phyloP scores from a whole-genome alignment of 2,329 filamentous ascomycete genomes.

The Aspergillus fructus region DNA sequence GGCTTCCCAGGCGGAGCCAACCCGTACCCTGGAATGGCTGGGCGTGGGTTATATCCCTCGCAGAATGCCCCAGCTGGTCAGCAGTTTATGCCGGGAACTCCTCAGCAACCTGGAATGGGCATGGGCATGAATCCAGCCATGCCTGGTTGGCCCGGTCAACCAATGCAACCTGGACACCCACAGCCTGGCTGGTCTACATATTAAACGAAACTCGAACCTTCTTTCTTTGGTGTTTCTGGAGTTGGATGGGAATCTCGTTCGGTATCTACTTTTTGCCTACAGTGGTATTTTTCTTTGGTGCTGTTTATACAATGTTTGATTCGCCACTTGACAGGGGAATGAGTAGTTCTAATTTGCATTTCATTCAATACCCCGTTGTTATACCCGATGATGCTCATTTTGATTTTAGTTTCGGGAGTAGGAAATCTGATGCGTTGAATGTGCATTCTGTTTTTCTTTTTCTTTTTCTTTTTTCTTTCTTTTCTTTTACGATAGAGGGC shows the following conservation, averaged over 20 bases:
- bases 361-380: conserved; percentile 37
- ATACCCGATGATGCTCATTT: conserved; percentile 28
- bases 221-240: conserved; percentile 20
- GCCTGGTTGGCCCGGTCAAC: conserved; percentile 37
- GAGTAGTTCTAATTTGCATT: conserved; percentile 34
- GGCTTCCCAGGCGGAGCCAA: conserved; percentile 34
- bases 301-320: conserved; percentile 15
- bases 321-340: conserved; percentile 12
- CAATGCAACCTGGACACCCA: conserved; percentile 39
- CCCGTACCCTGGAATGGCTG: conserved; percentile 34
- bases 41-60: conserved; percentile 39
- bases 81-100: conserved; percentile 33
- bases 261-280: conserved; percentile 4
- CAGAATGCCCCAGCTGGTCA: conserved; percentile 35
- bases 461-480: no score
- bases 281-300: conserved; percentile 6
- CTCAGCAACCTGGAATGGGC: conserved; percentile 36
- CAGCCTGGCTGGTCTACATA: conserved; percentile 42
- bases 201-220: conserved; percentile 25
- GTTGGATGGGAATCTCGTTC: conserved; percentile 7
- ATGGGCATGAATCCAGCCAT: conserved; percentile 39
- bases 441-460: conserved; percentile 11
- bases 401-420: conserved; percentile 9
- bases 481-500: conserved; percentile 18
- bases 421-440: conserved; percentile 14